Evolutionary conservation across 208 protist species (phyloP).

Genomic region (Trypanosomatidae sp.): DNA sequence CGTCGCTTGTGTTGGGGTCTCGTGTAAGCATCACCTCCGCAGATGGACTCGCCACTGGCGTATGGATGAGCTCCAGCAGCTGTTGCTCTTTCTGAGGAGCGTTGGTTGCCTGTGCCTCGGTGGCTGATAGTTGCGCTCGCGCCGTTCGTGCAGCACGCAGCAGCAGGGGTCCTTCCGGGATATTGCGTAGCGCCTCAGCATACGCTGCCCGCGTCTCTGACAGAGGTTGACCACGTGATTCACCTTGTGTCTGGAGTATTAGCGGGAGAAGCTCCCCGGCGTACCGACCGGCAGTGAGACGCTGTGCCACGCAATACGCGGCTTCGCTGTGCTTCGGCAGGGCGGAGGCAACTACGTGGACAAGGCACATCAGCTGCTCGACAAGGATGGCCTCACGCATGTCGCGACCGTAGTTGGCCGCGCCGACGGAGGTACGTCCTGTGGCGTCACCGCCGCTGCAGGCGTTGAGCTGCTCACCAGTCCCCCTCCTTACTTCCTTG

Average conservation of each 20-base stretch:
- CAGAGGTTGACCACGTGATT: not conserved
- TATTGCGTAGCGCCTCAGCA: conserved; percentile 33
- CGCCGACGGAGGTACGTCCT: conserved; percentile 5
- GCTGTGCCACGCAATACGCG: conserved; percentile 43
- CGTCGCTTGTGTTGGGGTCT: not conserved
- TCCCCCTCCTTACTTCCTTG: not conserved
- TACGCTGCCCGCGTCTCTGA: conserved; percentile 24
- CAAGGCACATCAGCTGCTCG: conserved; percentile 46
- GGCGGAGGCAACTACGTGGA: conserved; percentile 37
- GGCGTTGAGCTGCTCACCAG: not conserved
- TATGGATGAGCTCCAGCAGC: not conserved
- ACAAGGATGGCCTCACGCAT: conserved; percentile 55
- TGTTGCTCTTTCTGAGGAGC: not conserved
- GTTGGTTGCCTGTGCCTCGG: not conserved
- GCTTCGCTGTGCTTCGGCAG: conserved; percentile 32
- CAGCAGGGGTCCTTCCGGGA: conserved; percentile 40
- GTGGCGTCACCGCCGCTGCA: conserved; percentile 3
- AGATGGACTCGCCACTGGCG: not conserved
- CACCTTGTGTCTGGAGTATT: conserved; percentile 35
- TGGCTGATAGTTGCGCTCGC: conserved; percentile 32
- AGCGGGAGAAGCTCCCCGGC: conserved; percentile 54
- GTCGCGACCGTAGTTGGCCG: conserved; percentile 47
- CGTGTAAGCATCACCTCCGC: not conserved
- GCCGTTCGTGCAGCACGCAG: conserved; percentile 36
- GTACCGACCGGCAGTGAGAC: conserved; percentile 57